Evolutionary conservation across 768 basidiomycete species (phyloP).

Genomic region (Tephrocybe sp.): DNA sequence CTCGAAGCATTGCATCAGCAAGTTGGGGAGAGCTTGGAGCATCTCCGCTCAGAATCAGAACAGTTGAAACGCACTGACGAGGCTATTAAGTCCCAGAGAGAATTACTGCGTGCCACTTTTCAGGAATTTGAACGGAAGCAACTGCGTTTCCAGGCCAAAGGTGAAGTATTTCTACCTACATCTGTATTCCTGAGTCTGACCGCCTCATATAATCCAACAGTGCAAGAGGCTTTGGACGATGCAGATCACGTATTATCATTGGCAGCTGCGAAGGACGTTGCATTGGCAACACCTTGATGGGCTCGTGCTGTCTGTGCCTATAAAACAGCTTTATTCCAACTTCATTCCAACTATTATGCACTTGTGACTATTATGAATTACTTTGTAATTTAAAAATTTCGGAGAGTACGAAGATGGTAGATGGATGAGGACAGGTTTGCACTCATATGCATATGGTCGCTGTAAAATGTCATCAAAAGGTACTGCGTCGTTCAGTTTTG

Average conservation of each 20-base stretch:
- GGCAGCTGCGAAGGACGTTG: constrained; percentile 18
- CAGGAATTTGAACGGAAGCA: constrained; percentile 42
- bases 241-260: constrained; percentile 36
- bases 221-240: constrained; percentile 41
- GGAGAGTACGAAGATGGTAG: no score
- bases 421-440: no score
- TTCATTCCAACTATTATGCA: background rate
- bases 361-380: background rate
- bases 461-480: background rate
- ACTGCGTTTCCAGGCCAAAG: constrained; percentile 40
- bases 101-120: constrained; percentile 37
- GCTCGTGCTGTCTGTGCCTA: no score
- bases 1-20: constrained; percentile 56
- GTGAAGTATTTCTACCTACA: constrained; percentile 21
- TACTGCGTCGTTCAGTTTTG: constrained; percentile 29
- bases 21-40: constrained; percentile 43
- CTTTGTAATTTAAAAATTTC: no score
- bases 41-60: constrained; percentile 42
- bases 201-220: constrained; percentile 20
- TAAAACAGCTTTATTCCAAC: no score
- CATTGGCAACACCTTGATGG: background rate
- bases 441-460: no score
- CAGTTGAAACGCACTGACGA: constrained; percentile 42
- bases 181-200: background rate
- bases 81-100: constrained; percentile 37